Percentiles rank a stretch among this genome's conserved stretches.
phyloP scores from a whole-genome alignment of 2,329 filamentous ascomycete species.

The Cryphonectria naterciae region DNA sequence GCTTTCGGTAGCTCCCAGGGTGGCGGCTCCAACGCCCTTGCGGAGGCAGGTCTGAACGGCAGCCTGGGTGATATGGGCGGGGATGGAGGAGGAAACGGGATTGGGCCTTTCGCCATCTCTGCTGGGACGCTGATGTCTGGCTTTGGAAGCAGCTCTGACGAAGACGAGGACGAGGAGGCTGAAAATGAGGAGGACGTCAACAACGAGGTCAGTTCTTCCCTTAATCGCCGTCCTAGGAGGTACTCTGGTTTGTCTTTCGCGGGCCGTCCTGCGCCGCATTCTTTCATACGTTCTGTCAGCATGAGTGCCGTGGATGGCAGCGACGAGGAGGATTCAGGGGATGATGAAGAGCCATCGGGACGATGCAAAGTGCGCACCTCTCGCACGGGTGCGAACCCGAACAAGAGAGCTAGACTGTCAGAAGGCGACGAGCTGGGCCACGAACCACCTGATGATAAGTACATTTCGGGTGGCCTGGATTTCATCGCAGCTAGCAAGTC shows the following conservation, averaged over 20 bases:
- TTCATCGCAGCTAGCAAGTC: not conserved
- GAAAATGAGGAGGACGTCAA: constrained; percentile 77
- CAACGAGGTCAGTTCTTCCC: constrained; percentile 63
- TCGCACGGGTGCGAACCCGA: not conserved
- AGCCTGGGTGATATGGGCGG: constrained; percentile 67
- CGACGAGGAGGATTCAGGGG: constrained; percentile 9
- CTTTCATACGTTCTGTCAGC: constrained; percentile 19
- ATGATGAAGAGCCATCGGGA: constrained; percentile 1
- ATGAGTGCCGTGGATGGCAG: constrained; percentile 13
- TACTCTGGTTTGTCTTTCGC: constrained; percentile 21
- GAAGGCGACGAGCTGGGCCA: not conserved
- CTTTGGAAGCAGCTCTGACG: constrained; percentile 93
- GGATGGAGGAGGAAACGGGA: constrained; percentile 65
- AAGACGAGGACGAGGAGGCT: constrained; percentile 94
- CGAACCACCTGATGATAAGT: not conserved
- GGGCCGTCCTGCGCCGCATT: constrained; percentile 19
- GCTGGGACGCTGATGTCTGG: constrained; percentile 80
- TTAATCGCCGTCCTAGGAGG: constrained; percentile 29
- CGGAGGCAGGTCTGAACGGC: constrained; percentile 80
- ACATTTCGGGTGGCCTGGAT: constrained; percentile 5
- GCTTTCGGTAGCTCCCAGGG: constrained; percentile 37
- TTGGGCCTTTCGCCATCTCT: constrained; percentile 73
- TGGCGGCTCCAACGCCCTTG: constrained; percentile 64
- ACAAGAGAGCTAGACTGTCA: not conserved
- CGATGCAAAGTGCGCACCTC: not conserved